Conservation (phyloP, 352 stramenopile genomes). For the Pythium diclinum region DNA sequence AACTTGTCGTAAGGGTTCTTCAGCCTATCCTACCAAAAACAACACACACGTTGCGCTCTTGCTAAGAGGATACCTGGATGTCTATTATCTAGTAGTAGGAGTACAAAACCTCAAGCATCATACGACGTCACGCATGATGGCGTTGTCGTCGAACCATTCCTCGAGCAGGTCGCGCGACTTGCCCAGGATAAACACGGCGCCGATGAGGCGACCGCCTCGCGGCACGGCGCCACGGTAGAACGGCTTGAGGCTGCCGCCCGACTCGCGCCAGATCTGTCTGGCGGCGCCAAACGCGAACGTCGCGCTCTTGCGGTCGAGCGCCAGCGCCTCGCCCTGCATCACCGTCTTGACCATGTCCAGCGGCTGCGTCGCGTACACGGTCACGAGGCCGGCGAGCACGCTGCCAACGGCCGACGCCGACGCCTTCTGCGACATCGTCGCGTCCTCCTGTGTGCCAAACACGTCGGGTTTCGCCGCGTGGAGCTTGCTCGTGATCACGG, state of each 20-base stretch:
- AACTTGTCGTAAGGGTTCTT: constrained; percentile 35
- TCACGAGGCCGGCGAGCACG: constrained; percentile 65
- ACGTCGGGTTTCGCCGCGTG: constrained; percentile 45
- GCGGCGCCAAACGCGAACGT: constrained; percentile 44
- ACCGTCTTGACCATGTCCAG: constrained; percentile 86
- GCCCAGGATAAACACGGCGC: constrained; percentile 80
- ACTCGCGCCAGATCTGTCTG: constrained; percentile 44
- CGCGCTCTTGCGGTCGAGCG: constrained; percentile 30
- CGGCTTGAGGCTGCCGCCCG: constrained; percentile 34
- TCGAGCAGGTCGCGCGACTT: constrained; percentile 70
- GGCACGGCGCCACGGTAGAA: constrained; percentile 77
- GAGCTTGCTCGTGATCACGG: constrained; percentile 64
- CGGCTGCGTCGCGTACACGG: constrained; percentile 72
- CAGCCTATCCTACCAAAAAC: no score
- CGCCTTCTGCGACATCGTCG: constrained; percentile 57
- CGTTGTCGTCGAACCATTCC: constrained; percentile 63
- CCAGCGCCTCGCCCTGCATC: constrained; percentile 76
- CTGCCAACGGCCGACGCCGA: constrained; percentile 66
- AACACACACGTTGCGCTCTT: no score
- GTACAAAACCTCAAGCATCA: neutral
- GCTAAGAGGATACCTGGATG: neutral
- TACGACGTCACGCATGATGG: constrained; percentile 33
- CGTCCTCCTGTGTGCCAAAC: constrained; percentile 50
- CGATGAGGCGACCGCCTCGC: constrained; percentile 73
- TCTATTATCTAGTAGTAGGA: neutral